phyloP scores from a whole-genome alignment of 2,329 filamentous ascomycete species.

The Xylaria sp. region DNA sequence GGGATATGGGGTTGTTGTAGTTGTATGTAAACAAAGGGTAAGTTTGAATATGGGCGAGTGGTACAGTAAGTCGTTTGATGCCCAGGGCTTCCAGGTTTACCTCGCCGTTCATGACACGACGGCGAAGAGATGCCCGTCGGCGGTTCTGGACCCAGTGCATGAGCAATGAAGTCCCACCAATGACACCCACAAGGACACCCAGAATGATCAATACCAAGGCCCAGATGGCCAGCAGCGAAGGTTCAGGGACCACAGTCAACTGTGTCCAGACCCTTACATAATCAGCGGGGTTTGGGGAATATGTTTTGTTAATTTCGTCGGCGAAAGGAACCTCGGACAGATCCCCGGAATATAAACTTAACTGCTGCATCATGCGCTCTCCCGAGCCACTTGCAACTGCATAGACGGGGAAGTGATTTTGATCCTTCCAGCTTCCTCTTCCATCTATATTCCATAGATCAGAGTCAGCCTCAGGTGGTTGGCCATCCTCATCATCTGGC shows the following conservation, averaged over 20 bases:
- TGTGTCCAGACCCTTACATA: constrained; percentile 71
- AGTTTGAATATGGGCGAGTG: constrained; percentile 73
- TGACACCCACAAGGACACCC: constrained; percentile 75
- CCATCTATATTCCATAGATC: constrained; percentile 77
- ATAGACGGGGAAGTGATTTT: constrained; percentile 83
- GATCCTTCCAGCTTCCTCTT: constrained; percentile 74
- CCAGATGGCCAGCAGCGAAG: constrained; percentile 79
- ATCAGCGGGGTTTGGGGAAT: constrained; percentile 65
- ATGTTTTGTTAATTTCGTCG: constrained; percentile 64
- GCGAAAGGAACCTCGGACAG: constrained; percentile 71
- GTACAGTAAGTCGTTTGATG: constrained; percentile 83
- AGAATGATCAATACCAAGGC: constrained; percentile 78
- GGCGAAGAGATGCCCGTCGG: constrained; percentile 73
- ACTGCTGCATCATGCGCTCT: constrained; percentile 73
- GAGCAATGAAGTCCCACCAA: constrained; percentile 72
- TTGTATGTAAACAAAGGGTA: constrained; percentile 85
- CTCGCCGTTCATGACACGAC: constrained; percentile 79
- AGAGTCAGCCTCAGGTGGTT: constrained; percentile 74
- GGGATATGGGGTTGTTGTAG: constrained; percentile 60
- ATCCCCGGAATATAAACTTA: constrained; percentile 82
- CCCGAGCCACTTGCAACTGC: constrained; percentile 78
- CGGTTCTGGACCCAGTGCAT: constrained; percentile 84
- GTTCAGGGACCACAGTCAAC: constrained; percentile 59
- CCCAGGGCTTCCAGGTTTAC: constrained; percentile 88
- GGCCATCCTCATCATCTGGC: constrained; percentile 64